Evolutionary conservation across 768 basidiomycete species (phyloP).

Genomic region (Lactarius sp.): DNA sequence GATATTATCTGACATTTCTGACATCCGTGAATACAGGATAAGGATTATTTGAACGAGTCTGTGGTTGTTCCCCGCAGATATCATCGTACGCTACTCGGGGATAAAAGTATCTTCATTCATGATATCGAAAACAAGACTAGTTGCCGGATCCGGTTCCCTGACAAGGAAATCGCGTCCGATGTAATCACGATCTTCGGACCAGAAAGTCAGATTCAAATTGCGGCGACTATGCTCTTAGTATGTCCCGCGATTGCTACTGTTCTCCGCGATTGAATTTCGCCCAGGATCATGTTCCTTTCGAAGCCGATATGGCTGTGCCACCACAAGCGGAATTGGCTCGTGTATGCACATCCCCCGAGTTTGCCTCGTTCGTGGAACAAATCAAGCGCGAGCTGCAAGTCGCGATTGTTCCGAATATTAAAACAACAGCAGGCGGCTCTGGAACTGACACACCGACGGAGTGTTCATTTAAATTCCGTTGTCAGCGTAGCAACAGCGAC

Average conservation of each 20-base stretch:
- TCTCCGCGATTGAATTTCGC: constrained; percentile 8
- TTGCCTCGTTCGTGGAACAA: constrained; percentile 77
- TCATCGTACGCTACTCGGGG: constrained; percentile 90
- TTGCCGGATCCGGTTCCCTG: constrained; percentile 86
- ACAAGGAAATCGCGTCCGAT: constrained; percentile 92
- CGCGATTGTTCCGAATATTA: constrained; percentile 78
- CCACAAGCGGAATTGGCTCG: constrained; percentile 74
- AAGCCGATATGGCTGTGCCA: constrained; percentile 90
- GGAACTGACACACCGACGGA: constrained; percentile 60
- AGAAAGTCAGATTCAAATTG: constrained; percentile 94
- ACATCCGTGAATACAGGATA: constrained; percentile 55
- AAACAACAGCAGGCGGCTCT: constrained; percentile 46
- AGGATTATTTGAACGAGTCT: constrained; percentile 92
- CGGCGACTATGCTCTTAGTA: constrained; percentile 91
- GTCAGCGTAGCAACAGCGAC: constrained; percentile 93
- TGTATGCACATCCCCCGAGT: constrained; percentile 75
- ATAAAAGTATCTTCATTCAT: constrained; percentile 94
- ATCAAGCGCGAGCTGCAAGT: constrained; percentile 94
- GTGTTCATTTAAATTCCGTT: constrained; percentile 91
- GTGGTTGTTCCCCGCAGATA: constrained; percentile 92
- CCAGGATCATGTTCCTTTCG: constrained; percentile 94
- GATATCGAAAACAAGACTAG: constrained; percentile 98
- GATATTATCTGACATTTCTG: constrained; percentile 10
- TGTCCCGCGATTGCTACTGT: constrained; percentile 29
- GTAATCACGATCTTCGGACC: constrained; percentile 95